Conservation (phyloP, 2,329 filamentous ascomycete species). For the Dactylellina leptospora region DNA sequence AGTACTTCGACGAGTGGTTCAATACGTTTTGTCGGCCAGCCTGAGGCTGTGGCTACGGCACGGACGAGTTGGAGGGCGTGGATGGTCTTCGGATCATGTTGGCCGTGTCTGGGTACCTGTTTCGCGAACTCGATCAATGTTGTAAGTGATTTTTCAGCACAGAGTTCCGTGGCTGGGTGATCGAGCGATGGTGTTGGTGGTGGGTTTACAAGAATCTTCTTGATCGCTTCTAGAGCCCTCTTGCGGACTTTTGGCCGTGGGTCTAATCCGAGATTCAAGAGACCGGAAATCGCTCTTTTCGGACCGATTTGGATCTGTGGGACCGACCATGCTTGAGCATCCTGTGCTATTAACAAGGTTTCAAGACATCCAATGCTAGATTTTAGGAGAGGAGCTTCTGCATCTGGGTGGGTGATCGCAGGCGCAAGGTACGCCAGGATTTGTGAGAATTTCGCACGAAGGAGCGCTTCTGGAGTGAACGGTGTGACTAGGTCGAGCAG, state of each 20-base stretch:
- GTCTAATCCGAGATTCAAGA: slow-evolving; percentile 85
- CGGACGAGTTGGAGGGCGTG: slow-evolving; percentile 93
- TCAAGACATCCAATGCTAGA: slow-evolving; percentile 93
- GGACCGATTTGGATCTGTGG: slow-evolving; percentile 84
- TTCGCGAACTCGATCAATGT: slow-evolving; percentile 78
- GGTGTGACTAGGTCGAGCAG: slow-evolving; percentile 91
- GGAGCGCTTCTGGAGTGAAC: slow-evolving; percentile 81
- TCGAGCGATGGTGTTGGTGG: slow-evolving; percentile 92
- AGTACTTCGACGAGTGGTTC: slow-evolving; percentile 89
- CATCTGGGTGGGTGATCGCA: slow-evolving; percentile 78
- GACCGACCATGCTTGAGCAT: slow-evolving; percentile 85
- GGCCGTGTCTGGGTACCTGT: slow-evolving; percentile 75
- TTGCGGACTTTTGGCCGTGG: slow-evolving; percentile 92
- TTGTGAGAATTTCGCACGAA: slow-evolving; percentile 93
- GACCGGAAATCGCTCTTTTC: slow-evolving; percentile 82
- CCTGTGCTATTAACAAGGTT: slow-evolving; percentile 87
- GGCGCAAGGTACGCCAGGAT: slow-evolving; percentile 88
- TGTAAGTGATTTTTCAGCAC: slow-evolving; percentile 86
- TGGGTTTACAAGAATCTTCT: slow-evolving; percentile 80
- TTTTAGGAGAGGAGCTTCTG: slow-evolving; percentile 84
- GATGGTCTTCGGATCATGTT: slow-evolving; percentile 84
- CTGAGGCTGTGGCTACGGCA: slow-evolving; percentile 86
- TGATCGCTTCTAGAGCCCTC: slow-evolving; percentile 87
- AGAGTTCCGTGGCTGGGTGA: slow-evolving; percentile 95
- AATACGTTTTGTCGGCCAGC: slow-evolving; percentile 96